Conservation (phyloP, 2,329 filamentous ascomycete species). For the Paecilomyces dactylethromorphus region DNA sequence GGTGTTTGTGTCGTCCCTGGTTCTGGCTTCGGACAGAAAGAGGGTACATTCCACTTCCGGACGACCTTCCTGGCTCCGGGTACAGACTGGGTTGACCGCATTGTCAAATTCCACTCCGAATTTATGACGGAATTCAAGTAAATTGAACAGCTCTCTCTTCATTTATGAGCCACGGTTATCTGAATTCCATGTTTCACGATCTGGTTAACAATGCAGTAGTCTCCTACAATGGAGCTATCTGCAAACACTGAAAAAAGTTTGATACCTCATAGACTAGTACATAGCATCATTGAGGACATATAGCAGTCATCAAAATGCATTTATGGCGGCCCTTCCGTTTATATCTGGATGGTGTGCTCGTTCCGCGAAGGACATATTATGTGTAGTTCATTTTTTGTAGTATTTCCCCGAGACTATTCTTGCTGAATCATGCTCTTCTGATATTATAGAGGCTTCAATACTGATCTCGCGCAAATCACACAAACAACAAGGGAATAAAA, state of each 20-base stretch:
- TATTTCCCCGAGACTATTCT: no score
- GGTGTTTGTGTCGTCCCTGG: constrained; percentile 93
- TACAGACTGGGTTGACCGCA: constrained; percentile 84
- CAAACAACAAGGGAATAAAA: no score
- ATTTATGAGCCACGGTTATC: neutral
- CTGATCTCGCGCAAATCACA: no score
- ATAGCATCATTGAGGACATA: neutral
- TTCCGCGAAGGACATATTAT: no score
- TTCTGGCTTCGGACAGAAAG: constrained; percentile 88
- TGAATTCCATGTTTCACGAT: neutral
- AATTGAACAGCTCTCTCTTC: neutral
- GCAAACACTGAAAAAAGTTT: neutral
- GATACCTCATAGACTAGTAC: neutral
- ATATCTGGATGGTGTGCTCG: no score
- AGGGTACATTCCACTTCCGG: constrained; percentile 84
- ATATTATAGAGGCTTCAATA: no score
- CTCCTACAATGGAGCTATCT: neutral
- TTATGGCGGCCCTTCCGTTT: neutral
- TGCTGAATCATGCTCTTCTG: no score
- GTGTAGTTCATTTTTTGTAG: no score
- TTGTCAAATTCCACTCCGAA: constrained; percentile 82
- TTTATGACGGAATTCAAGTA: constrained; percentile 76
- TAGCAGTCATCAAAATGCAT: neutral
- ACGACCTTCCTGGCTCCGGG: constrained; percentile 96
- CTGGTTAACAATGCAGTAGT: neutral